phyloP scores from a whole-genome alignment of 495 filamentous ascomycete genomes.

The Xylaria bambusicola region DNA sequence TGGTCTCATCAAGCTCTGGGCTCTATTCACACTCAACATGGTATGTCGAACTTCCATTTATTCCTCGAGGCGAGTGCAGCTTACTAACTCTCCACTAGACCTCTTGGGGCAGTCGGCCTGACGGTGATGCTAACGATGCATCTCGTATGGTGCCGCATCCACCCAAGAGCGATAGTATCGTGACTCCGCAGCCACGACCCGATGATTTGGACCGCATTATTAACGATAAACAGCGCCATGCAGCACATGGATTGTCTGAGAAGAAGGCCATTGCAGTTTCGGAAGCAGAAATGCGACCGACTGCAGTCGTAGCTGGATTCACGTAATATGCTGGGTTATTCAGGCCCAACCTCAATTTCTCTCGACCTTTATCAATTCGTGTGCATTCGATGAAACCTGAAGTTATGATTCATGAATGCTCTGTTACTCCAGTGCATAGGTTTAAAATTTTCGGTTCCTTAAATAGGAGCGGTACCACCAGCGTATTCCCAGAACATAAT shows the following conservation, averaged over 20 bases:
- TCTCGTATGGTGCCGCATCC: constrained; percentile 56
- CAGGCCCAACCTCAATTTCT: constrained; percentile 3
- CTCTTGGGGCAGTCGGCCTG: constrained; percentile 69
- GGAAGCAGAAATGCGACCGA: constrained; percentile 21
- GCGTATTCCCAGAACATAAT: neutral
- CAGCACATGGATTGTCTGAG: constrained; percentile 17
- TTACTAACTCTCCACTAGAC: constrained; percentile 49
- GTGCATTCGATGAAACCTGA: constrained; percentile 10
- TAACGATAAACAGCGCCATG: constrained; percentile 17
- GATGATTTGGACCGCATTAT: constrained; percentile 31
- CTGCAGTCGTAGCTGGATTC: constrained; percentile 19
- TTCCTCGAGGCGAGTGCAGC: neutral
- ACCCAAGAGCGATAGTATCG: constrained; percentile 48
- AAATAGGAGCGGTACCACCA: constrained; percentile 2
- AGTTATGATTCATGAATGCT: constrained; percentile 15
- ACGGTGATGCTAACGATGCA: constrained; percentile 64
- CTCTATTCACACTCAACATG: constrained; percentile 52
- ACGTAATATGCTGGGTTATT: neutral
- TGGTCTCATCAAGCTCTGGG: constrained; percentile 63
- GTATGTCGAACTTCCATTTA: constrained; percentile 15
- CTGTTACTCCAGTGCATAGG: constrained; percentile 9
- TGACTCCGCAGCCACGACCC: constrained; percentile 39
- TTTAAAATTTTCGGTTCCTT: neutral
- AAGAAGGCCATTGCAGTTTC: constrained; percentile 22
- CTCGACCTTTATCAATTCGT: neutral